Evolutionary conservation across 1,284 basidiomycete genomes (phyloP), one percentile per base, ranked within the genome.

Genomic region (Laetiporus sulphureus): DNA sequence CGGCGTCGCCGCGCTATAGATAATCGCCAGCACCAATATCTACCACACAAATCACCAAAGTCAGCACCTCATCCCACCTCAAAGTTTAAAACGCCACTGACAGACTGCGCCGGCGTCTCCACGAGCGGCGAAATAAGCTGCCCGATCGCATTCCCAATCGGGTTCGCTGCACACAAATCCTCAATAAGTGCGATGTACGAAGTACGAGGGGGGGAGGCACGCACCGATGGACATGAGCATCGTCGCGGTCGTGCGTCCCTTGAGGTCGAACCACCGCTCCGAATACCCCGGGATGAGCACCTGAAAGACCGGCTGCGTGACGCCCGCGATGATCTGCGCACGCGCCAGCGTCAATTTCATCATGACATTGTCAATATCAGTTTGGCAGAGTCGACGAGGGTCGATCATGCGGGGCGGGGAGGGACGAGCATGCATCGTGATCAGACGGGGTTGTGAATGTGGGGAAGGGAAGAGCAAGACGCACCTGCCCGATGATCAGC

Each of bases 251-350:
- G 80, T 87, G 33, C 85, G 68, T 12, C 79, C 75, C 43, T 71
- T 67, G 32, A 86, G 60, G 48, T 83, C 75, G 51, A 89, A 89
- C 86, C 86, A 89, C 18, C 68, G 67, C 55, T 89, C 83, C 1
- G 84, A 87, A 58, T 80, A 89, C 41, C 73, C 79, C 2, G 73
- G 72, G 2, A 70, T 72, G 5, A 87, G 63, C 16, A 87, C 72
- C 61, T 84, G 83, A 54, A 76, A 87, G 22, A 79, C 64, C 1
- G 84, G 76, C 57, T 86, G 82, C 1, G 73, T 66, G 38, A 78
- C 60, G 3, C 70, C 66, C 3, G 68, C 61, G 42, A 83, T 67
- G 18, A 78, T 51, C 79, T 83, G 41, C 40, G n/a, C 34, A 11
- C 10, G 25, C 5, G 39, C 32, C 20, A 40, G 32, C 32, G 29